phyloP scores from a whole-genome alignment of 257 asterid species.

The Phtheirospermum japonicum region DNA sequence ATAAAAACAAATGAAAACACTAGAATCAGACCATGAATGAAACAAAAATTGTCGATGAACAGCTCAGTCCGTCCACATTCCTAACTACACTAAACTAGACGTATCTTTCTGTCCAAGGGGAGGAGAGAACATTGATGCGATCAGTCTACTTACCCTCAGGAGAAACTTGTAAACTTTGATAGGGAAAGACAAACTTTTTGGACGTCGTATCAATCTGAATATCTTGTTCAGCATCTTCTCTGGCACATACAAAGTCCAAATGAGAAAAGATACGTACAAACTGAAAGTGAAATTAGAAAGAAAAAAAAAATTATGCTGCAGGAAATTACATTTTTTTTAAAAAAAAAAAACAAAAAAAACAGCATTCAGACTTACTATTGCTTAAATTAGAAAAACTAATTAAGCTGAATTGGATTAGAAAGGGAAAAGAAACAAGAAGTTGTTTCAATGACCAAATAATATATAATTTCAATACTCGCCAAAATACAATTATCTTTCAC shows the following conservation, averaged over 20 bases:
- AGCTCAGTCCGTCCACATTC: not conserved
- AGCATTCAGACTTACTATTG: not conserved
- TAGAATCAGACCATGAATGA: conserved; percentile 1
- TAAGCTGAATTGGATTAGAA: not conserved
- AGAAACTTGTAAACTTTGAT: conserved; percentile 55
- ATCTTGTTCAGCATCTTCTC: conserved; percentile 48
- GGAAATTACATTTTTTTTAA: not conserved
- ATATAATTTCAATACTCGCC: not conserved
- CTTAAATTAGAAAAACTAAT: not conserved
- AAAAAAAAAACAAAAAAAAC: not conserved
- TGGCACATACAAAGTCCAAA: conserved; percentile 39
- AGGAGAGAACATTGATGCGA: not conserved
- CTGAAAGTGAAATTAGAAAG: not conserved
- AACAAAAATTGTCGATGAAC: conserved; percentile 10
- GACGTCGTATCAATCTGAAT: conserved; percentile 38
- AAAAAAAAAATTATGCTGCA: not conserved
- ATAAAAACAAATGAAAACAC: conserved; percentile 1
- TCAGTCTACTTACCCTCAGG: conserved; percentile 59
- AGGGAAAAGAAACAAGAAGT: not conserved
- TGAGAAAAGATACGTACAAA: conserved; percentile 22
- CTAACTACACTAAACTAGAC: not conserved
- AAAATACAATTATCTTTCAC: conserved; percentile 19
- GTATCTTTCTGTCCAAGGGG: conserved; percentile 2
- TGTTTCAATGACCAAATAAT: not conserved
- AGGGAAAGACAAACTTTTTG: conserved; percentile 51